Conservation (phyloP, 148 eudicot species). For the Rhododendron kiyosumense region DNA sequence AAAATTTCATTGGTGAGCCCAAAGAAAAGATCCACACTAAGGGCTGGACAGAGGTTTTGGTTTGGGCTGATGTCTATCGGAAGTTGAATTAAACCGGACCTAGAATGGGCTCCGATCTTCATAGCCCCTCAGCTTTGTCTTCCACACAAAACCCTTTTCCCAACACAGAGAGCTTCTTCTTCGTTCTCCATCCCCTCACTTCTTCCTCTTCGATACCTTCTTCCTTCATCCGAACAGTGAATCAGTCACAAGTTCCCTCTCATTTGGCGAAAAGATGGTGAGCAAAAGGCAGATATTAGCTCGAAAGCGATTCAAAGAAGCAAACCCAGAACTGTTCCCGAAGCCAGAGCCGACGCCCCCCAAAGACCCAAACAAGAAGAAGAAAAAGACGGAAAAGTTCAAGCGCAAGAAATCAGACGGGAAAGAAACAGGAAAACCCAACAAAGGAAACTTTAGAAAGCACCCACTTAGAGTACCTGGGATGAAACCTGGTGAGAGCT, state of each 20-base stretch:
- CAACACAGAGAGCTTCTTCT: not conserved
- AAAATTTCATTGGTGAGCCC: not conserved
- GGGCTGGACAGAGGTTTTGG: not conserved
- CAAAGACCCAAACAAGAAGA: constrained; percentile 56
- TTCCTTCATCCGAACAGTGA: not conserved
- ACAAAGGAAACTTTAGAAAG: constrained; percentile 24
- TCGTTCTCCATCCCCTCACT: not conserved
- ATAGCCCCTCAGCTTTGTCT: not conserved
- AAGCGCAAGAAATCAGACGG: constrained; percentile 29
- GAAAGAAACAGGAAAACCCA: constrained; percentile 21
- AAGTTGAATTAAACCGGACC: not conserved
- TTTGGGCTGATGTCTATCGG: not conserved
- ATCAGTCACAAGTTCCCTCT: not conserved
- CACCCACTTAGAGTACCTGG: constrained; percentile 85
- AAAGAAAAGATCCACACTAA: not conserved
- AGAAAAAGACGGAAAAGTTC: constrained; percentile 32
- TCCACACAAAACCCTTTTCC: not conserved
- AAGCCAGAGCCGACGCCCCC: constrained; percentile 64
- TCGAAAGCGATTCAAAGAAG: not conserved
- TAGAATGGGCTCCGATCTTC: not conserved
- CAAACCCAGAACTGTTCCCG: constrained; percentile 60
- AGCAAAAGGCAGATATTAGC: constrained; percentile 51
- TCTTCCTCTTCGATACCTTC: not conserved
- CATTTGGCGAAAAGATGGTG: constrained; percentile 49
- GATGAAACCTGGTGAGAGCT: constrained; percentile 90